Conservation (phyloP, 1,284 basidiomycete genomes). For the Ceratorhiza oryzae-sativae region DNA sequence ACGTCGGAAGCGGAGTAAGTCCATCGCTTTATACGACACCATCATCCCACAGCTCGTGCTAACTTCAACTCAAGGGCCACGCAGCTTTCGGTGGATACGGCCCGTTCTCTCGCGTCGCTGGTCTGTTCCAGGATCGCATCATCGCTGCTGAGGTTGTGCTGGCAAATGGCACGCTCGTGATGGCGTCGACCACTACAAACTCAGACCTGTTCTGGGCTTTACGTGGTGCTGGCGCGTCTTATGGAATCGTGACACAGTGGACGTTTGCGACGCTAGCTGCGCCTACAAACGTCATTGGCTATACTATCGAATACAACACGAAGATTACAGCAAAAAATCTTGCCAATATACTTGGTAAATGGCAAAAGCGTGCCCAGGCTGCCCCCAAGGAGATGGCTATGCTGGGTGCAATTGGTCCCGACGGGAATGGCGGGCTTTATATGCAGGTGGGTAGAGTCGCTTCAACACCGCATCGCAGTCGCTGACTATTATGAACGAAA, state of each 20-base stretch:
- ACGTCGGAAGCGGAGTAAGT: slow-evolving; percentile 12
- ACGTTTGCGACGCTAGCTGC: slow-evolving; percentile 38
- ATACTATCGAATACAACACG: slow-evolving; percentile 15
- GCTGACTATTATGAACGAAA: neutral
- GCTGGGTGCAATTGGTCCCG: slow-evolving; percentile 4
- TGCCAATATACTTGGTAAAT: slow-evolving; percentile 8
- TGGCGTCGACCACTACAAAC: slow-evolving; percentile 30
- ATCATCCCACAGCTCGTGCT: neutral
- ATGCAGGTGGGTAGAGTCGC: slow-evolving; percentile 10
- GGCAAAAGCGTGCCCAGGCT: slow-evolving; percentile 16
- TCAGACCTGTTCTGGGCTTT: slow-evolving; percentile 50
- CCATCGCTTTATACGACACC: neutral
- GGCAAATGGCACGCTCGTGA: slow-evolving; percentile 40
- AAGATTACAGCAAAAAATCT: slow-evolving; percentile 5
- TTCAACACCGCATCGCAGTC: neutral
- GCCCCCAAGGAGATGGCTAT: slow-evolving; percentile 36
- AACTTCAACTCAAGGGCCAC: slow-evolving; percentile 19
- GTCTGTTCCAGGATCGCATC: slow-evolving; percentile 37
- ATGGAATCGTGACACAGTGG: slow-evolving; percentile 45
- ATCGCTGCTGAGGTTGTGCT: slow-evolving; percentile 43
- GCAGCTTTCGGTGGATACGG: slow-evolving; percentile 40
- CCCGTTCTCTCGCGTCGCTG: slow-evolving; percentile 31
- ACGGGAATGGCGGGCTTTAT: slow-evolving; percentile 24
- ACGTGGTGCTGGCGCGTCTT: slow-evolving; percentile 49
- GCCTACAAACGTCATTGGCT: slow-evolving; percentile 25